Conservation (phyloP, 1,139 yeast genomes). For the Suhomyces panamericanus region DNA sequence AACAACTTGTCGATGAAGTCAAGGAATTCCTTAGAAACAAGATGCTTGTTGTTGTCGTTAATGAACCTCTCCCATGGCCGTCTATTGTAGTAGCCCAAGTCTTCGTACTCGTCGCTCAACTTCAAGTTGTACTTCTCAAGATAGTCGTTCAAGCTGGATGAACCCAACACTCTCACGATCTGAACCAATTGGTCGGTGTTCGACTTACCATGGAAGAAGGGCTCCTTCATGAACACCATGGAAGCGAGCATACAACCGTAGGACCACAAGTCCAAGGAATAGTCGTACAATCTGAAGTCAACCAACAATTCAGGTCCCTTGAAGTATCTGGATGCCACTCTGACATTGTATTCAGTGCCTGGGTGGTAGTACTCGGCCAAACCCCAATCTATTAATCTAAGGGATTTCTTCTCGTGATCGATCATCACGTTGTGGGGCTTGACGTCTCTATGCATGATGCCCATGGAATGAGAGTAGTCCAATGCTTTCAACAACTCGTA, state of each 20-base stretch:
- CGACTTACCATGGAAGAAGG: constrained; percentile 95
- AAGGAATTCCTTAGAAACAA: constrained; percentile 68
- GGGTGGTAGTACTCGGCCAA: constrained; percentile 96
- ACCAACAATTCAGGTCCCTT: constrained; percentile 97
- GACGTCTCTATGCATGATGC: constrained; percentile 98
- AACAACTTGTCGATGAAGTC: constrained; percentile 82
- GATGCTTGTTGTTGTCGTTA: constrained; percentile 68
- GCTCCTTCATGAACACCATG: constrained; percentile 92
- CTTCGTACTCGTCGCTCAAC: constrained; percentile 81
- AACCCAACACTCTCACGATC: constrained; percentile 90
- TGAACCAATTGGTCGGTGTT: constrained; percentile 95
- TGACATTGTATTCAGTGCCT: constrained; percentile 90
- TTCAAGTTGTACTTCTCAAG: constrained; percentile 73
- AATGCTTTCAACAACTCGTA: constrained; percentile 84
- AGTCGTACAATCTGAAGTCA: constrained; percentile 92
- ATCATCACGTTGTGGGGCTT: constrained; percentile 99
- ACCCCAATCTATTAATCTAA: constrained; percentile 97
- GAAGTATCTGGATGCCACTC: constrained; percentile 97
- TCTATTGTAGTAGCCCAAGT: constrained; percentile 74
- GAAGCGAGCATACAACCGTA: constrained; percentile 98
- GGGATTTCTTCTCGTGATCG: constrained; percentile 70
- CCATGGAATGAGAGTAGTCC: constrained; percentile 95
- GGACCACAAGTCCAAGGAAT: constrained; percentile 94
- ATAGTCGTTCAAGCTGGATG: constrained; percentile 76
- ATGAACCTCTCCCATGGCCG: constrained; percentile 88